Evolutionary conservation across 192 early-diverging fungal species (phyloP).

Genomic region (Entomortierella chlamydospora): DNA sequence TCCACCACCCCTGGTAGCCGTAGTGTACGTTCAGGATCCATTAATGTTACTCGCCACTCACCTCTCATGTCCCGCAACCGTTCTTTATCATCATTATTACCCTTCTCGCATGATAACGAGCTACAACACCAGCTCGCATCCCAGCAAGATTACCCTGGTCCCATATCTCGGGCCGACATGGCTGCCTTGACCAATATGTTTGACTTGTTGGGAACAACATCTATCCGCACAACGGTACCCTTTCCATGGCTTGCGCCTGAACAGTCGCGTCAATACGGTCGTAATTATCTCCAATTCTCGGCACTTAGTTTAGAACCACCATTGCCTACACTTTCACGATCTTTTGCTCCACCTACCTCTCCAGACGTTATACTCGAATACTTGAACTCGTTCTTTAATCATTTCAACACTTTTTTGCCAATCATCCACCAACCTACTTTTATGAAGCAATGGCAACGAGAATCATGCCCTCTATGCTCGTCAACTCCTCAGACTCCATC

Average conservation of each 20-base stretch:
- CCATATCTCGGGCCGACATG: constrained; percentile 31
- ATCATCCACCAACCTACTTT: constrained; percentile 33
- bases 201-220: constrained; percentile 41
- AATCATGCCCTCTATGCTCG: constrained; percentile 24
- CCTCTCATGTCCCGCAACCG: constrained; percentile 51
- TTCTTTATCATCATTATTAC: constrained; percentile 34
- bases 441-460: constrained; percentile 48
- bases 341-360: constrained; percentile 2
- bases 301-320: constrained; percentile 39
- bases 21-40: constrained; percentile 30
- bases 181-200: constrained; percentile 44
- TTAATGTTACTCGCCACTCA: constrained; percentile 27
- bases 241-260: constrained; percentile 53
- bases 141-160: constrained; percentile 26
- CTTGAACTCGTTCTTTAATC: constrained; percentile 32
- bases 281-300: constrained; percentile 50
- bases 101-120: constrained; percentile 28
- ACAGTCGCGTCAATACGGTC: constrained; percentile 45
- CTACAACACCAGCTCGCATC: constrained; percentile 18
- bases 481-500: neutral
- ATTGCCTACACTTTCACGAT: constrained; percentile 24
- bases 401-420: constrained; percentile 35
- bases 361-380: constrained; percentile 13
- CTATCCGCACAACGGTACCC: constrained; percentile 43
- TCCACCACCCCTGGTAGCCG: constrained; percentile 15